Conservation (phyloP, 805 yeast genomes). For the Brettanomyces bruxellensis region DNA sequence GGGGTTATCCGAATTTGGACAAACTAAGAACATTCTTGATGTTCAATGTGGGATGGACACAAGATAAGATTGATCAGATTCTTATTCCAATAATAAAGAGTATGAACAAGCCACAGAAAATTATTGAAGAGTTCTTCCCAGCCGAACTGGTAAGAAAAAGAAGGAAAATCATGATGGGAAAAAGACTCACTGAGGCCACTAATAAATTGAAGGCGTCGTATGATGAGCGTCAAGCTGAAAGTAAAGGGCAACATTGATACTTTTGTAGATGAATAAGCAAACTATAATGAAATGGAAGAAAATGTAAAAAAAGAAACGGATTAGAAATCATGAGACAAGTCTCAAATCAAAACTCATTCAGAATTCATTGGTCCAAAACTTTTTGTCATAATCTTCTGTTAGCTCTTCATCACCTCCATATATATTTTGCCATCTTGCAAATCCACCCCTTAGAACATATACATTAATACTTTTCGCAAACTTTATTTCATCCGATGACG, state of each 20-base stretch:
- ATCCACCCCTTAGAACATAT: slow-evolving; percentile 78
- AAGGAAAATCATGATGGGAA: slow-evolving; percentile 43
- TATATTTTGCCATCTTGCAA: slow-evolving; percentile 67
- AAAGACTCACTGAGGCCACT: slow-evolving; percentile 54
- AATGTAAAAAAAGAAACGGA: neutral
- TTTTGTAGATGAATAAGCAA: neutral
- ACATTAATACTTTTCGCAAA: slow-evolving; percentile 34
- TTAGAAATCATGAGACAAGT: neutral
- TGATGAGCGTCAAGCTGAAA: slow-evolving; percentile 2
- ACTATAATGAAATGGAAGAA: neutral
- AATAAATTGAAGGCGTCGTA: slow-evolving; percentile 29
- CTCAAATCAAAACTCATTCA: neutral
- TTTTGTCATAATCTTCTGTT: slow-evolving; percentile 52
- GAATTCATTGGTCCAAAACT: slow-evolving; percentile 23
- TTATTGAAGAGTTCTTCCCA: slow-evolving; percentile 62
- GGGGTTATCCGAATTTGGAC: slow-evolving; percentile 90
- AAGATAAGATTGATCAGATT: slow-evolving; percentile 68
- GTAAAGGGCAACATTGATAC: neutral
- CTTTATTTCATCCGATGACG: slow-evolving; percentile 15
- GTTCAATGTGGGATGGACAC: slow-evolving; percentile 72
- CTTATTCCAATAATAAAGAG: slow-evolving; percentile 78
- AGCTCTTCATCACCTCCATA: slow-evolving; percentile 61
- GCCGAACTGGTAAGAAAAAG: slow-evolving; percentile 40
- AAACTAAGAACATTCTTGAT: slow-evolving; percentile 61
- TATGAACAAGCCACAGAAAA: slow-evolving; percentile 61